Conservation (phyloP, 1,284 basidiomycete species). For the Ceratobasidium sp. region DNA sequence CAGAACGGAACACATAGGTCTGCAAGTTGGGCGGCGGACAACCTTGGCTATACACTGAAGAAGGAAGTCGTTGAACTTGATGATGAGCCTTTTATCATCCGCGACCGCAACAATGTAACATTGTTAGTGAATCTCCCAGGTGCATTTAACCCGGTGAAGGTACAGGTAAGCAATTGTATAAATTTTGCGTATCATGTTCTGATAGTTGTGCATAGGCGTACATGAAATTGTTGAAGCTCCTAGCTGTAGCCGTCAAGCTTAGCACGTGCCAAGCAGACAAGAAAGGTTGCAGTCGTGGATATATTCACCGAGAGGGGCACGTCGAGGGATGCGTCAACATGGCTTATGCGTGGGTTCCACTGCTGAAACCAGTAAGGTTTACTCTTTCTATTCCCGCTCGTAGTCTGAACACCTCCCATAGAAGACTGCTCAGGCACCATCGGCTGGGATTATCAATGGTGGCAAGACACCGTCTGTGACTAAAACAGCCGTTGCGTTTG, state of each 20-base stretch:
- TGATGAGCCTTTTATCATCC: too few species aligned
- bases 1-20: too few species aligned
- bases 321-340: not conserved
- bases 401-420: too few species aligned
- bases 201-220: not conserved
- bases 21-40: too few species aligned
- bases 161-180: not conserved
- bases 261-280: not conserved
- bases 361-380: not conserved
- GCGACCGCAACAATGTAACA: not conserved
- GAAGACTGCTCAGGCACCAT: too few species aligned
- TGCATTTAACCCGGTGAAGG: not conserved
- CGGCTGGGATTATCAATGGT: too few species aligned
- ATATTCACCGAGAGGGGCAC: too few species aligned
- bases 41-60: too few species aligned
- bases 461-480: too few species aligned
- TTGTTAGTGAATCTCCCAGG: not conserved
- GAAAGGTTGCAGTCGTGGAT: not conserved
- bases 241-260: not conserved
- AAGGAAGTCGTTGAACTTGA: too few species aligned
- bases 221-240: not conserved
- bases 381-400: too few species aligned
- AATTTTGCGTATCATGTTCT: not conserved
- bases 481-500: not conserved
- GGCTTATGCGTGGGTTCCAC: not conserved